Conservation (phyloP, 2,329 filamentous ascomycete genomes). For the Ascocoryne sarcoides region DNA sequence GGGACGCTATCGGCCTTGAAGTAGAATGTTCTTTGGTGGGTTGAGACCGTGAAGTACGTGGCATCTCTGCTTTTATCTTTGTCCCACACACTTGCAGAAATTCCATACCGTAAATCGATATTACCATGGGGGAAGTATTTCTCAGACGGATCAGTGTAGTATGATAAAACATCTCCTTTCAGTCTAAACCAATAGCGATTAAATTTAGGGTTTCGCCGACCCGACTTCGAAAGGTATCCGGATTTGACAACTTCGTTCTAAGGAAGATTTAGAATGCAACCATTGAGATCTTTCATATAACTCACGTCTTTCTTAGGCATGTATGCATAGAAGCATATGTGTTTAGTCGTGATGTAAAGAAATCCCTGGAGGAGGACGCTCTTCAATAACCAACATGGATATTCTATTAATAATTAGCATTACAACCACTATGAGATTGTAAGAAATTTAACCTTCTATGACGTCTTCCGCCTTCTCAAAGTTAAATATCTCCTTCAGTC, state of each 20-base stretch:
- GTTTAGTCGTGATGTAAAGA: slow-evolving; percentile 87
- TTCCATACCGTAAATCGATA: slow-evolving; percentile 85
- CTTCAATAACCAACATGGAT: slow-evolving; percentile 87
- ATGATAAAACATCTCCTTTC: slow-evolving; percentile 85
- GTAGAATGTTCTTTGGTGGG: slow-evolving; percentile 72
- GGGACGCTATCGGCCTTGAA: slow-evolving; percentile 81
- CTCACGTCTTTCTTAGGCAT: slow-evolving; percentile 83
- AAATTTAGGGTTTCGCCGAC: slow-evolving; percentile 79
- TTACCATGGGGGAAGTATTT: slow-evolving; percentile 88
- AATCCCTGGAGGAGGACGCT: slow-evolving; percentile 89
- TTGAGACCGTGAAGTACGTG: slow-evolving; percentile 70
- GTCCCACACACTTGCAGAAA: slow-evolving; percentile 72
- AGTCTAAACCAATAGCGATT: slow-evolving; percentile 88
- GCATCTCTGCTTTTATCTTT: slow-evolving; percentile 65
- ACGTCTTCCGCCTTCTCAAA: slow-evolving; percentile 79
- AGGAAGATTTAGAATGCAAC: slow-evolving; percentile 22
- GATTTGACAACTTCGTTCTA: slow-evolving; percentile 72
- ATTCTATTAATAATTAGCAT: slow-evolving; percentile 47
- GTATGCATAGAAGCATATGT: slow-evolving; percentile 96
- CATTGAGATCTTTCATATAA: slow-evolving; percentile 1
- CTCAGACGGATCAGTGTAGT: slow-evolving; percentile 75
- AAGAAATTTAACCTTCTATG: slow-evolving; percentile 51
- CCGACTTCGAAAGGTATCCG: slow-evolving; percentile 80
- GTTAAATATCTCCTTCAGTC: slow-evolving; percentile 76
- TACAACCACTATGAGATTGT: neutral